Evolutionary conservation across 2,329 filamentous ascomycete species (phyloP).

Genomic region (Nemania sp.): DNA sequence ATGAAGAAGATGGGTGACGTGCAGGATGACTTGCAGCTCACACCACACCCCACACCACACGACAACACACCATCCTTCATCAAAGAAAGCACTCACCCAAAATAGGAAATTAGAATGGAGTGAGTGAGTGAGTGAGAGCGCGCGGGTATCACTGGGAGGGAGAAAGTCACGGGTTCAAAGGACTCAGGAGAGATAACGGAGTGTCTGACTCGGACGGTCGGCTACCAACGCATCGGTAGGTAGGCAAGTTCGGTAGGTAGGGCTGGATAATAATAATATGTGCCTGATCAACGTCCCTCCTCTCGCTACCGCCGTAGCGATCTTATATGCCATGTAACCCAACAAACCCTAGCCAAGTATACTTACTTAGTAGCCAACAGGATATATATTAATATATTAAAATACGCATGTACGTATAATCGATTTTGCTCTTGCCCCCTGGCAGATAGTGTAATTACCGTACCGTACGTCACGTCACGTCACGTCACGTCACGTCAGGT

Average conservation of each 20-base stretch:
- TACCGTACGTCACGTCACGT: too few species aligned
- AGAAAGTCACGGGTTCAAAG: neutral
- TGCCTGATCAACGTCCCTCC: neutral
- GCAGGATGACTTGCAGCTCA: neutral
- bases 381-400: neutral
- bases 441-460: too few species aligned
- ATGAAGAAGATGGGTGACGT: neutral
- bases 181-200: neutral
- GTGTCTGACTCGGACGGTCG: conserved; percentile 10
- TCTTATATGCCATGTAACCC: conserved; percentile 5
- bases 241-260: too few species aligned
- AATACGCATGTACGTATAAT: too few species aligned
- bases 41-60: too few species aligned
- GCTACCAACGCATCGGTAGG: neutral
- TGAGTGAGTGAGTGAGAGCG: too few species aligned
- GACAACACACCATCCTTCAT: neutral
- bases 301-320: neutral
- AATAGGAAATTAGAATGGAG: neutral
- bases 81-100: neutral
- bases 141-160: neutral
- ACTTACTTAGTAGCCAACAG: neutral
- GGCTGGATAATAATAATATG: conserved; percentile 11
- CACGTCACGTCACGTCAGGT: conserved; percentile 2
- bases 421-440: too few species aligned
- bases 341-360: neutral